Base-by-base conservation (phyloP, 495 filamentous ascomycete species). In the Penicillium odoratum region DNA sequence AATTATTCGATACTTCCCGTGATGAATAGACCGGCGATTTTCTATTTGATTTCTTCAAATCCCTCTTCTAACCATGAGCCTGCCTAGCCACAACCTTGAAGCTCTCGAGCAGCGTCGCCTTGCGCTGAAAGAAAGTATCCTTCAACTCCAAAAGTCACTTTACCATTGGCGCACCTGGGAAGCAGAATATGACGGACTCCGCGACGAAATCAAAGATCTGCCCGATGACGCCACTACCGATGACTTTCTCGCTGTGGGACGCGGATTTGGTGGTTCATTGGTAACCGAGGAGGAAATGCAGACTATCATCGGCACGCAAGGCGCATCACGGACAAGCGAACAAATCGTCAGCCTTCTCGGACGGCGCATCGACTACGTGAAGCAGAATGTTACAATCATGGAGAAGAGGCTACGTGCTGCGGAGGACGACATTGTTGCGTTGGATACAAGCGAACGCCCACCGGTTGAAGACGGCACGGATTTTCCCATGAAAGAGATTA, bases 161-260 rank as follows among this genome's bases (percentile, higher is more conserved):
- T 83, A 82, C 44, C 85, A 93, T 73, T 98, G 93, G 94, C 87
- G 90, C 64, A 86, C 83, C 51, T 94, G 87, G 84, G 93, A 96
- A 64, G 81, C 88, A 15, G 95, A 97, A 62, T 98, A 98, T 70
- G 91, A 96, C 60, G 85, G 84, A 11, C 77, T 98, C 56, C 92
- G 87, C 63, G 89, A 94, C 55, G 90, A 92, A 61, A 81, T 98
- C 30, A 63, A 75, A 45, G 69, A 64, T 4, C 67, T 90, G 33
- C 65, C 77, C n/a, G 71, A 79, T 7, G 70, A 82, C 29, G 73
- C 82, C 11, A 72, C 73, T 4, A 62, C 66, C 0, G 71, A 82
- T 6, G 81, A 87, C 40, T 77, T 87, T 36, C 70, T 85, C 8
- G 59, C 66, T 9, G 74, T 79, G 25, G 80, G 78, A 28, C 67